phyloP scores from a whole-genome alignment of 2,329 filamentous ascomycete species.

The Pyrenophora seminiperda region DNA sequence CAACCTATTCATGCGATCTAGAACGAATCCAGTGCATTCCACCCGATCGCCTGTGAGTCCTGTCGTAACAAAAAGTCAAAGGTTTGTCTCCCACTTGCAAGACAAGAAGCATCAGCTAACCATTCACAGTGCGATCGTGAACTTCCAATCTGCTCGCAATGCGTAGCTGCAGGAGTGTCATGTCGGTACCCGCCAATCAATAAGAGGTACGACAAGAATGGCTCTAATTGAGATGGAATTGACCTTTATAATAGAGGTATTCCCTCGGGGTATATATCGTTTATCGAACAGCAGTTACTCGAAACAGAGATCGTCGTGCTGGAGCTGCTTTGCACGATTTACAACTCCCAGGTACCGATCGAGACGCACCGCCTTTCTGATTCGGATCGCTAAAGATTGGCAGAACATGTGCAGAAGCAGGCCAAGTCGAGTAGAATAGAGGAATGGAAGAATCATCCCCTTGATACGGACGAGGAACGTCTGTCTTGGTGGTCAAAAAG shows the following conservation, averaged over 20 bases:
- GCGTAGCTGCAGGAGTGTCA: slow-evolving; percentile 7
- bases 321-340: slow-evolving; percentile 24
- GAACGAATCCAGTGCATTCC: slow-evolving; percentile 9
- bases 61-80: slow-evolving; percentile 37
- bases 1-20: slow-evolving; percentile 2
- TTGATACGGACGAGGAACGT: slow-evolving; percentile 18
- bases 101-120: slow-evolving; percentile 6
- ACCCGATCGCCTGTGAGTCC: slow-evolving; percentile 33
- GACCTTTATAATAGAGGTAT: slow-evolving; percentile 22
- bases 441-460: slow-evolving; percentile 27
- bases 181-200: slow-evolving; percentile 30
- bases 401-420: slow-evolving; percentile 20
- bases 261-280: slow-evolving; percentile 30
- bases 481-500: slow-evolving; percentile 21
- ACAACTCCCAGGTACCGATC: slow-evolving; percentile 16
- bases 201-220: slow-evolving; percentile 19
- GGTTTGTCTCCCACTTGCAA: slow-evolving; percentile 8
- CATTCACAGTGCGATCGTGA: slow-evolving; percentile 24
- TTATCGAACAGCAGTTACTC: slow-evolving; percentile 28
- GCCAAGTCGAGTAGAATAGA: slow-evolving; percentile 27
- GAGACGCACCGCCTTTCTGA: slow-evolving; percentile 13
- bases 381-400: slow-evolving; percentile 9
- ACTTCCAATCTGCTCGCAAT: slow-evolving; percentile 29
- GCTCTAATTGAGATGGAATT: neutral
- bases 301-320: slow-evolving; percentile 29